Conservation (phyloP, 257 asterid genomes). For the Plantago elongata region DNA sequence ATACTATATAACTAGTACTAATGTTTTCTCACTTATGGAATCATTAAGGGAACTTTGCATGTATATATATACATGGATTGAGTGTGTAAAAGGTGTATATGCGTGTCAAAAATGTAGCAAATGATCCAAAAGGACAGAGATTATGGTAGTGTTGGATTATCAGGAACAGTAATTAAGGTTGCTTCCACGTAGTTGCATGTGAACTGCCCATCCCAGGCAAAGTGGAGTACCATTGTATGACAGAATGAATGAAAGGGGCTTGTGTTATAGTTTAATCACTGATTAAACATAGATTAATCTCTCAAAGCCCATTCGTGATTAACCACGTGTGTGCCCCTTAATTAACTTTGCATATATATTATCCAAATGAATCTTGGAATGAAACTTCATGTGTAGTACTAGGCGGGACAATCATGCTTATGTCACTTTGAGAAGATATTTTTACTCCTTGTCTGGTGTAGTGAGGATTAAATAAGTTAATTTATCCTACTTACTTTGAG, state of each 20-base stretch:
- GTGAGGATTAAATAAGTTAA: not conserved
- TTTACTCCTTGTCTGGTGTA: too few relatives aligned
- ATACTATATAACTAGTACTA: too few relatives aligned
- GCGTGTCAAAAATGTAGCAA: not conserved
- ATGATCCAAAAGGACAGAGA: too few relatives aligned
- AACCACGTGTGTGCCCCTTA: constrained; percentile 17
- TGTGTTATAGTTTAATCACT: not conserved
- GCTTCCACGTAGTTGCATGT: constrained; percentile 59
- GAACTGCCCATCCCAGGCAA: not conserved
- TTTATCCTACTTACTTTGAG: too few relatives aligned
- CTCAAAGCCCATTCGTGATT: constrained; percentile 4
- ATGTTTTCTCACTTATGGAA: too few relatives aligned
- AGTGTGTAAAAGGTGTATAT: not conserved
- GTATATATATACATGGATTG: constrained; percentile 13
- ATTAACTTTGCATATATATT: not conserved
- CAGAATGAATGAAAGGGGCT: constrained; percentile 14
- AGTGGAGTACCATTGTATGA: constrained; percentile 39
- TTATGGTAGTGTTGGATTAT: too few relatives aligned
- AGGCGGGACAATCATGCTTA: too few relatives aligned
- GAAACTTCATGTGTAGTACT: too few relatives aligned
- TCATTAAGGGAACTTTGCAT: not conserved
- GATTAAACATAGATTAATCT: not conserved
- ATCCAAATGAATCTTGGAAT: not conserved
- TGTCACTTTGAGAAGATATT: too few relatives aligned
- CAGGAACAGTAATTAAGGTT: constrained; percentile 15